Evolutionary conservation across 73 alveolate species (phyloP).

Genomic region (Paramecium tetraurelia): DNA sequence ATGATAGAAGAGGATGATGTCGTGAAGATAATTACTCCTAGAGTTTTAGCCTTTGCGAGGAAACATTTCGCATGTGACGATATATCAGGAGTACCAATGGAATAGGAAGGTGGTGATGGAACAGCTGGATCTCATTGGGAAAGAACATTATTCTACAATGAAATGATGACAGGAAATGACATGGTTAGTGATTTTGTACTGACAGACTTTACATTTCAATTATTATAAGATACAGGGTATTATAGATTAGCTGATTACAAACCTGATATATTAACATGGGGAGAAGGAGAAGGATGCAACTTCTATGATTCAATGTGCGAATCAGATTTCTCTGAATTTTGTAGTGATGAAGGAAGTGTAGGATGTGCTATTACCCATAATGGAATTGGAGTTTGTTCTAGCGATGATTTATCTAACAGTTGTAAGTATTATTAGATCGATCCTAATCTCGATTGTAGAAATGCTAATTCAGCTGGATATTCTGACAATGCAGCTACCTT

Average conservation of each 20-base stretch:
- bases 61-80: background rate
- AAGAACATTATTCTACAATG: constrained; percentile 8
- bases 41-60: background rate
- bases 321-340: background rate
- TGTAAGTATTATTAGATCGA: background rate
- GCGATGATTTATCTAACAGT: background rate
- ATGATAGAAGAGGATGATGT: background rate
- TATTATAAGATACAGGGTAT: background rate
- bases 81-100: background rate
- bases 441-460: background rate
- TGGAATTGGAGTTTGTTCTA: background rate
- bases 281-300: background rate
- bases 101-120: background rate
- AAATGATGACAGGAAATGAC: constrained; percentile 1
- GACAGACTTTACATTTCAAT: background rate
- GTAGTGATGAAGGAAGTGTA: background rate
- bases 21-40: background rate
- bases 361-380: background rate
- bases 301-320: background rate
- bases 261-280: constrained; percentile 12
- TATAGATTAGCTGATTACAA: background rate
- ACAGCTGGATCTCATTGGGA: constrained; percentile 8
- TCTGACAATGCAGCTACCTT: background rate
- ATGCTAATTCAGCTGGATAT: background rate
- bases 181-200: background rate